Conservation (phyloP, 2,329 filamentous ascomycete genomes). For the Hypomyces perniciosus region DNA sequence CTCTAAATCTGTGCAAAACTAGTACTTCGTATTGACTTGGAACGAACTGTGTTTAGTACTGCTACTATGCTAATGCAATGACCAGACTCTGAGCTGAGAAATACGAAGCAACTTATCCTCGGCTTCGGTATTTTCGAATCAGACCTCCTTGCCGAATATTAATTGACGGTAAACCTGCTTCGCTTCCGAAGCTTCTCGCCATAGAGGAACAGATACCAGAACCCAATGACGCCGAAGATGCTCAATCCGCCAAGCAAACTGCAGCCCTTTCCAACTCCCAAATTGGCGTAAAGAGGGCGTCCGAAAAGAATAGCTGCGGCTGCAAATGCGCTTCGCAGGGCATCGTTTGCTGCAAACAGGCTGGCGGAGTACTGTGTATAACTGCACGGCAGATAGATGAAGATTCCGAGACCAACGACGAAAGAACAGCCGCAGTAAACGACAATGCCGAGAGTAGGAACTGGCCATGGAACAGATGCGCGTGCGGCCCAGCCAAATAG, state of each 20-base stretch:
- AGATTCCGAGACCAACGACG: conserved; percentile 25
- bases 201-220: neutral
- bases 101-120: no score
- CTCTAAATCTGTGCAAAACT: no score
- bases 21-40: no score
- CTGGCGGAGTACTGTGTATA: conserved; percentile 1
- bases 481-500: neutral
- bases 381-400: conserved; percentile 41
- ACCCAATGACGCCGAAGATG: neutral
- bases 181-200: neutral
- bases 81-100: no score
- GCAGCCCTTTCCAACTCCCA: neutral
- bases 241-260: neutral
- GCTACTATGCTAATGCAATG: no score
- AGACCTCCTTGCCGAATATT: no score
- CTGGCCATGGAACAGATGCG: neutral
- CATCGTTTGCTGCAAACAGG: conserved; percentile 1
- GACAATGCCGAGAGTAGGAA: neutral
- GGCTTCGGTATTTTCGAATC: no score
- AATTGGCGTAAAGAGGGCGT: neutral
- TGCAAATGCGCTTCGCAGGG: conserved; percentile 1
- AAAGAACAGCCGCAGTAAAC: neutral
- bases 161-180: conserved; percentile 10
- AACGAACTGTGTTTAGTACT: no score
- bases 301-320: neutral